Conservation (phyloP, 768 basidiomycete genomes). For the Dacryopinax spathularia region DNA sequence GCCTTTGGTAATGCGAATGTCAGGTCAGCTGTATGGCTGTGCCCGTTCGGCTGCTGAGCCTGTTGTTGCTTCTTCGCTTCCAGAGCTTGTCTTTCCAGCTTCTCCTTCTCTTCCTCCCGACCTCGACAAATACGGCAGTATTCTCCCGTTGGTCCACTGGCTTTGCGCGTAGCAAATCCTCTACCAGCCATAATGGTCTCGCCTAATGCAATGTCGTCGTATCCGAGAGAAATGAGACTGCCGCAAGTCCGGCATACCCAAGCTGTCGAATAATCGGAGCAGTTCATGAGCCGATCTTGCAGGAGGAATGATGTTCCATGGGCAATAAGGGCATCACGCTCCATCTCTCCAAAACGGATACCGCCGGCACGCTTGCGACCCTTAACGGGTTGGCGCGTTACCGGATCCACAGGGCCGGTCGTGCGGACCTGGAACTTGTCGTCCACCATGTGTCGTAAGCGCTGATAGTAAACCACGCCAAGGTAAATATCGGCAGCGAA, state of each 20-base stretch:
- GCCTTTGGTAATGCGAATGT: constrained; percentile 51
- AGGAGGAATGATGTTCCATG: constrained; percentile 97
- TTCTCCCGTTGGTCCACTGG: constrained; percentile 64
- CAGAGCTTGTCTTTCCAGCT: constrained; percentile 43
- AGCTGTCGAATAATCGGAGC: constrained; percentile 97
- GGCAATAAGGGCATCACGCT: constrained; percentile 94
- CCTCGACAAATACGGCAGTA: constrained; percentile 90
- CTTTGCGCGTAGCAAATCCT: constrained; percentile 38
- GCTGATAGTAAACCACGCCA: constrained; percentile 96
- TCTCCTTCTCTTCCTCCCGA: constrained; percentile 48
- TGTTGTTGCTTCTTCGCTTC: too few species aligned
- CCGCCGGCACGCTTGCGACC: constrained; percentile 97
- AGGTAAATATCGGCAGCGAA: constrained; percentile 98
- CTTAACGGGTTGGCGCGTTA: constrained; percentile 97
- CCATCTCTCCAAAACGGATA: constrained; percentile 99
- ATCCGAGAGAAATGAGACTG: constrained; percentile 87
- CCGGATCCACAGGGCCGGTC: constrained; percentile 88
- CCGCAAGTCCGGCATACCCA: constrained; percentile 98
- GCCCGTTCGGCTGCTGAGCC: constrained; percentile 26
- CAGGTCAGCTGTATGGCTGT: constrained; percentile 28
- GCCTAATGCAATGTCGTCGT: constrained; percentile 72
- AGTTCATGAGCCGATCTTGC: constrained; percentile 98
- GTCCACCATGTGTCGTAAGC: constrained; percentile 96
- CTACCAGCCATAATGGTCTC: constrained; percentile 38
- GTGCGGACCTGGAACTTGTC: constrained; percentile 99